Base-by-base conservation (phyloP, 768 basidiomycete genomes). In the Paxillus ammoniavirescens region DNA sequence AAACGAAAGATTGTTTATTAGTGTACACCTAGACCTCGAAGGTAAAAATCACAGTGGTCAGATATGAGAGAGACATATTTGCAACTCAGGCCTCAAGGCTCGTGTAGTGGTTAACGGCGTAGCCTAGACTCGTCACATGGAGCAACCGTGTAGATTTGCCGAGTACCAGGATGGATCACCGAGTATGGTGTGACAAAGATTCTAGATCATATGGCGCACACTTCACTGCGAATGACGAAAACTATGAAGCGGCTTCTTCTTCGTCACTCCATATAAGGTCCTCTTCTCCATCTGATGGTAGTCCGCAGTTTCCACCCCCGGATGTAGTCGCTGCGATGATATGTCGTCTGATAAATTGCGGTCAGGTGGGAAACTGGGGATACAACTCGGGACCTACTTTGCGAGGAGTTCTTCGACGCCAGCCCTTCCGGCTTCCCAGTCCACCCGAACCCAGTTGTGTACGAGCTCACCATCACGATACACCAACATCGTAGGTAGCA, bases 371-470 rank as follows among this genome's bases (percentile, higher is more conserved):
- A 21, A 13, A 17, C 35, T 2, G n/a, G 46, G 21, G 21, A 17
- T 13, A 46, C 23, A 8, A 35, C 42, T 8, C 43, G 26, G 41
- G 44, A 42, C 42, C 50, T 55, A 89, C 88, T 76, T 82, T 61
- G 78, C 75, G 14, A 91, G 74, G 7, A 89, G 71, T 42, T 88
- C 87, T 57, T 89, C 85, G 0, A 91, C 63, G 23, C 84, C 87
- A n/a, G 77, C 78, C 33, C 72, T 63, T 12, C 83, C 84, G 0
- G 86, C 88, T 66, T 90, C 89, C 91, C 89, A 92, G 66, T 93
- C 90, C 4, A 92, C 89, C 23, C 91, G 77, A 8, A 93, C 87
- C 91, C 91, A 93, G 46, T 89, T 89, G 61, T 90, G 81, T n/a
- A 91, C 82, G n/a, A 93, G 80, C 56, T 90, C 82, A 15, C 91